phyloP scores from a whole-genome alignment of 306 rosid species.

The Cotoneaster glaucophyllus region DNA sequence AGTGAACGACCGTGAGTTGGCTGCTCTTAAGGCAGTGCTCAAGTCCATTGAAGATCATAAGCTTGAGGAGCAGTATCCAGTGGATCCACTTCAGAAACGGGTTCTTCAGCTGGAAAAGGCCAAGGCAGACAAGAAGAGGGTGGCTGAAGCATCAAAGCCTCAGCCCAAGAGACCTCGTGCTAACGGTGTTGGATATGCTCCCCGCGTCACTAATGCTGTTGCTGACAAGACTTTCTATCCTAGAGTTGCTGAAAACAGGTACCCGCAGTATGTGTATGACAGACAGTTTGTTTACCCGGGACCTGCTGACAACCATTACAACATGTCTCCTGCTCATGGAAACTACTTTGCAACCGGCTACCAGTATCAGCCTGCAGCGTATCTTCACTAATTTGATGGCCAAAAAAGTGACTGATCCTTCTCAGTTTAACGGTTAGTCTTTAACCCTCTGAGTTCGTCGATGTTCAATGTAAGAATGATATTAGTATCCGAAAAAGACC shows the following conservation, averaged over 20 bases:
- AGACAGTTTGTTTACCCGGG: constrained; percentile 64
- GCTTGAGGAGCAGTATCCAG: constrained; percentile 75
- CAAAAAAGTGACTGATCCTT: constrained; percentile 56
- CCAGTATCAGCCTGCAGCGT: constrained; percentile 87
- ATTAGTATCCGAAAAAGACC: constrained; percentile 41
- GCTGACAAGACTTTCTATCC: constrained; percentile 64
- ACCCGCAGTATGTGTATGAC: constrained; percentile 69
- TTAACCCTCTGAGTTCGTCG: constrained; percentile 58
- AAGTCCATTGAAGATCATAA: constrained; percentile 92
- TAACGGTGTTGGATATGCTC: constrained; percentile 56
- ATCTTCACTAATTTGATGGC: constrained; percentile 73
- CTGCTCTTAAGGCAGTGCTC: constrained; percentile 73
- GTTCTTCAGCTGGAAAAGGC: constrained; percentile 74
- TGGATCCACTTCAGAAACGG: constrained; percentile 78
- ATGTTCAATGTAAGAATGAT: constrained; percentile 55
- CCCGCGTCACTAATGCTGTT: constrained; percentile 51
- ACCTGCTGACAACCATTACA: constrained; percentile 75
- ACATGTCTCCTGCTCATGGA: constrained; percentile 63
- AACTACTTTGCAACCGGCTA: constrained; percentile 87
- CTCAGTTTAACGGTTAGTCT: constrained; percentile 64
- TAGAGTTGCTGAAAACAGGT: constrained; percentile 87
- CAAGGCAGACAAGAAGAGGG: constrained; percentile 94
- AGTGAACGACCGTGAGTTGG: constrained; percentile 79
- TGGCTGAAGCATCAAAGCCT: constrained; percentile 80
- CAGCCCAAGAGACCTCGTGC: constrained; percentile 98